Percentiles rank a stretch among this genome's conserved stretches.
Evolutionary conservation across 2,329 filamentous ascomycete species (phyloP).

Genomic region (Colletotrichum tabaci): DNA sequence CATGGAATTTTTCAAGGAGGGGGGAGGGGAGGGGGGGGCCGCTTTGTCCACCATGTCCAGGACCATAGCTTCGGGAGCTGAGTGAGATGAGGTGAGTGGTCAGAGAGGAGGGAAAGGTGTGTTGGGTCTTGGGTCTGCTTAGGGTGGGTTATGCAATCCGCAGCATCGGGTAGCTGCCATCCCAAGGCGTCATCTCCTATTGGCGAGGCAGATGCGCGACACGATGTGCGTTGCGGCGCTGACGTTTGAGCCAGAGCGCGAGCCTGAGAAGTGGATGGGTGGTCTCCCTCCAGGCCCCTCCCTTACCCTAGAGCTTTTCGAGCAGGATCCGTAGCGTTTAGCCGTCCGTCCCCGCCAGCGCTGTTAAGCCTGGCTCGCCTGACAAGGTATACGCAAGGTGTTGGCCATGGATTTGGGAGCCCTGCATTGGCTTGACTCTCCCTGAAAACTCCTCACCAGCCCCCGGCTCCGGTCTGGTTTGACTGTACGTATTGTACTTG

Average conservation of each 20-base stretch:
- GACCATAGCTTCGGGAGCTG: conserved; percentile 40
- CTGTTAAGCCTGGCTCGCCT: too few species aligned
- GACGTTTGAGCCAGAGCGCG: conserved; percentile 21
- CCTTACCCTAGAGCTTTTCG: too few species aligned
- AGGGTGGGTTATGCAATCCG: conserved; percentile 35
- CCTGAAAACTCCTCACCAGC: conserved; percentile 6
- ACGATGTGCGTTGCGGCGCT: conserved; percentile 18
- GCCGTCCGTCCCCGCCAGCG: conserved; percentile 1
- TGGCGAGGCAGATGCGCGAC: conserved; percentile 27
- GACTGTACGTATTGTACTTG: background rate
- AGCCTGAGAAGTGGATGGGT: background rate
- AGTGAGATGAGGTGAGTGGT: conserved; percentile 39
- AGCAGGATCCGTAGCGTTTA: too few species aligned
- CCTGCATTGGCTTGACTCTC: conserved; percentile 22
- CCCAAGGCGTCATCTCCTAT: conserved; percentile 24
- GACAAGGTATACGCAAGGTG: conserved; percentile 3
- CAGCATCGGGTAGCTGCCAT: conserved; percentile 40
- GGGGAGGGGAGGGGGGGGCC: background rate
- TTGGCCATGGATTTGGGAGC: conserved; percentile 32
- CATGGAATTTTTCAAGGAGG: conserved; percentile 21
- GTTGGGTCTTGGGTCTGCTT: background rate
- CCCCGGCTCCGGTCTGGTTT: conserved; percentile 6
- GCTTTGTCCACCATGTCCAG: conserved; percentile 39
- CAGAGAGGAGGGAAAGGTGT: conserved; percentile 20
- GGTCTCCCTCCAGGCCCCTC: too few species aligned